phyloP scores from a whole-genome alignment of 768 basidiomycete species.

The Lactarius pseudohatsudake region DNA sequence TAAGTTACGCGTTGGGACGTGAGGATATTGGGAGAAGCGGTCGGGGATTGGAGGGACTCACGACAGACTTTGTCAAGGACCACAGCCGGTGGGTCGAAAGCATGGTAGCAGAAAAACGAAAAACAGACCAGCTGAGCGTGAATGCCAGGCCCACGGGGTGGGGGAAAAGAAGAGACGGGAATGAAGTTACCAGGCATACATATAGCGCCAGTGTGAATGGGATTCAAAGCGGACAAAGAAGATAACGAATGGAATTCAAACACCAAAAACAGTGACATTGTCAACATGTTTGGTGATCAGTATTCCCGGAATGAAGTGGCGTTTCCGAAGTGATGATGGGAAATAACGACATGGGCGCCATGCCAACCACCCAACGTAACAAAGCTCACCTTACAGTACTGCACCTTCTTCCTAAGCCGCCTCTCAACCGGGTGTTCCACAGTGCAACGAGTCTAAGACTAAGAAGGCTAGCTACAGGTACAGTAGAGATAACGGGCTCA shows the following conservation, averaged over 20 bases:
- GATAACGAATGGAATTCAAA: not conserved
- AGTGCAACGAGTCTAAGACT: not conserved
- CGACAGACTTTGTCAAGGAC: conserved; percentile 8
- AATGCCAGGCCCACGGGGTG: not conserved
- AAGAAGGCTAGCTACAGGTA: not conserved
- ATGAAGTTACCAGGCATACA: not conserved
- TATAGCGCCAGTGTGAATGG: not conserved
- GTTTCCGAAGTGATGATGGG: not conserved
- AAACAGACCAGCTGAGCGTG: conserved; percentile 21
- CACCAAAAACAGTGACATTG: not conserved
- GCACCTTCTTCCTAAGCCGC: not conserved
- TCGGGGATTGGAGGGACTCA: conserved; percentile 6
- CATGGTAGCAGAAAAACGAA: not conserved
- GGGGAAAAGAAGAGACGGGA: not conserved
- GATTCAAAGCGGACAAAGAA: not conserved
- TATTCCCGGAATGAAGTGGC: not conserved
- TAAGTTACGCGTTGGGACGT: conserved; percentile 8
- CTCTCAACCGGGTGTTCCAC: not conserved
- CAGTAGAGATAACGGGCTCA: too few relatives aligned
- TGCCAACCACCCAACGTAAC: not conserved
- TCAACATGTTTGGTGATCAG: not conserved
- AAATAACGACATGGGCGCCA: not conserved
- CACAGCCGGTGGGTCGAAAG: not conserved
- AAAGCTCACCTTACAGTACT: too few relatives aligned
- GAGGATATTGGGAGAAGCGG: not conserved